A percentile compares a stretch with the other conserved stretches of the same genome.
These are phyloP conservation scores for Porodaedalea pini DNA, from an alignment of 1,284 basidiomycete species.

Conservation along the genomic window DNA sequence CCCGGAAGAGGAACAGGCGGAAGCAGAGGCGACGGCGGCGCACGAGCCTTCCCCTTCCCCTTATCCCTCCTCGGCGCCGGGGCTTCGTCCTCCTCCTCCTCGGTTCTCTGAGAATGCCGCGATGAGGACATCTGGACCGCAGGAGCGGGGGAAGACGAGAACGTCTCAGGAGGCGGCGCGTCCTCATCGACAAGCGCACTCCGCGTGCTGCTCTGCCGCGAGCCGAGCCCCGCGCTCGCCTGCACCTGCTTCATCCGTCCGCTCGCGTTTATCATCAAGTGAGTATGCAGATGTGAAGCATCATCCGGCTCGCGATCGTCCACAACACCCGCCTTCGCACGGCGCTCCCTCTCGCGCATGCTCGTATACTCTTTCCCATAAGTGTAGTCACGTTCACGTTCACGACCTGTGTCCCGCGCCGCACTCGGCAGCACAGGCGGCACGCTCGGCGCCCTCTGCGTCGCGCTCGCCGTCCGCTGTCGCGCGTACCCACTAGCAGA, in stretches of 20 bases:
- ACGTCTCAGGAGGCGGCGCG: constrained; percentile 10
- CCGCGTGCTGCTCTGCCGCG: constrained; percentile 5
- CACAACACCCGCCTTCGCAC: constrained; percentile 7
- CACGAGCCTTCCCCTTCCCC: constrained; percentile 18
- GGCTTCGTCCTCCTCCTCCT: neutral
- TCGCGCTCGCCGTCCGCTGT: neutral
- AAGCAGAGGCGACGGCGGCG: constrained; percentile 9
- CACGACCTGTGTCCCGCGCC: neutral
- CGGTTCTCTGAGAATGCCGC: neutral
- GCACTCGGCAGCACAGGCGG: neutral
- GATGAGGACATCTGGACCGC: neutral
- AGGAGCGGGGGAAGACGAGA: neutral
- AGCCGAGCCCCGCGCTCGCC: constrained; percentile 1
- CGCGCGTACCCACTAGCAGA: constrained; percentile 14
- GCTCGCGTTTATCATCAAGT: neutral
- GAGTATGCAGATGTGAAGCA: neutral
- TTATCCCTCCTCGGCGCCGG: constrained; percentile 9
- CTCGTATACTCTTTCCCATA: neutral
- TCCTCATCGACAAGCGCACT: constrained; percentile 17
- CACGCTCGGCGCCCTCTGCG: neutral
- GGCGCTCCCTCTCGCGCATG: neutral
- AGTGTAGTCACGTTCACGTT: neutral
- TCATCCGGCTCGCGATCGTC: constrained; percentile 19
- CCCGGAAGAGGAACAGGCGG: neutral
- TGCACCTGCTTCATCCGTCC: neutral